phyloP scores from a whole-genome alignment of 495 filamentous ascomycete genomes.

The Xylaria castorea region DNA sequence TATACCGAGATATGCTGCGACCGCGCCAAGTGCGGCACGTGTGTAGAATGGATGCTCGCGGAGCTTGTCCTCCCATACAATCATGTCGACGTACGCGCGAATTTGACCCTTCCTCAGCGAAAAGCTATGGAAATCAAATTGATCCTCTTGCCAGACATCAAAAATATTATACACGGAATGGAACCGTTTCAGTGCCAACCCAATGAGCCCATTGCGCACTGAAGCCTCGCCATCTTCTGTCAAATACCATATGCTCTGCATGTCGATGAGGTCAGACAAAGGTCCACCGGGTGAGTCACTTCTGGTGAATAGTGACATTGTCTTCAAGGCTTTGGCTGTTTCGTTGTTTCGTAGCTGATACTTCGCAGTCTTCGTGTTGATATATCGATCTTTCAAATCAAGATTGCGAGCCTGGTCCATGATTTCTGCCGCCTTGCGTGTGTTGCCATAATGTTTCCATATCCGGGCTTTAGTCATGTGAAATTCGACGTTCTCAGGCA shows the following conservation, averaged over 20 bases:
- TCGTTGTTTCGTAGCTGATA: constrained; percentile 94
- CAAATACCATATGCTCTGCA: constrained; percentile 98
- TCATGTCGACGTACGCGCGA: constrained; percentile 92
- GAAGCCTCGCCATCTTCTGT: constrained; percentile 95
- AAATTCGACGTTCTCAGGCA: constrained; percentile 84
- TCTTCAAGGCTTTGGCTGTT: constrained; percentile 80
- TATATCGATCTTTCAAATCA: constrained; percentile 91
- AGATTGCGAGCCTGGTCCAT: constrained; percentile 89
- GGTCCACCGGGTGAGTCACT: constrained; percentile 85
- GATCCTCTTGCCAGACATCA: constrained; percentile 96
- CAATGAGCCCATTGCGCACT: constrained; percentile 79
- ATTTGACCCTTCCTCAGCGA: constrained; percentile 95
- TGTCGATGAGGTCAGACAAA: constrained; percentile 89
- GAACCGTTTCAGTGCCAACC: constrained; percentile 89
- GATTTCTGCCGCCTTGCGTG: constrained; percentile 77
- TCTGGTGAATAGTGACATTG: constrained; percentile 94
- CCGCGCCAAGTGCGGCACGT: constrained; percentile 81
- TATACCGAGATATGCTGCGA: constrained; percentile 80
- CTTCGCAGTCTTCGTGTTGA: constrained; percentile 97
- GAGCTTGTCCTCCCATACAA: constrained; percentile 91
- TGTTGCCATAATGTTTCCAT: constrained; percentile 88
- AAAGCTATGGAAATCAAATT: constrained; percentile 99
- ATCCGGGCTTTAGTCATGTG: constrained; percentile 95
- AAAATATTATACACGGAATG: constrained; percentile 88
- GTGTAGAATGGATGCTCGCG: constrained; percentile 93